Evolutionary conservation across 225 moss, liverwort and hornwort species (phyloP), one percentile per base, ranked within the genome.

Genomic region (Sphagnum contortum): DNA sequence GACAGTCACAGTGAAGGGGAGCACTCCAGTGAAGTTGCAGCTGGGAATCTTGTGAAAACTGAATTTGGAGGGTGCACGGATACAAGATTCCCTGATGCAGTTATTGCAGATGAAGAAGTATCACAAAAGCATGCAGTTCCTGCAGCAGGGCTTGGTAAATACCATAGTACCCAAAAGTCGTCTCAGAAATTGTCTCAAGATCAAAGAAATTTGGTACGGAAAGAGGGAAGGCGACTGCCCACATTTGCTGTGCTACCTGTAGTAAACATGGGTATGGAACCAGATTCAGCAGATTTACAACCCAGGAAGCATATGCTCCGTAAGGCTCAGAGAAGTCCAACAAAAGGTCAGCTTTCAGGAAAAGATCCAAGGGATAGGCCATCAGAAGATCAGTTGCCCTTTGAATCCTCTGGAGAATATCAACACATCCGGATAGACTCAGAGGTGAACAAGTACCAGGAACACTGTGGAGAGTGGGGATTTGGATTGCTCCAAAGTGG

Each of bases 1-100:
- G 91, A 74, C 49, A 80, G 82, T 73, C 66, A 73, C 70, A 79
- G 74, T 49, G 81, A 85, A 70, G 75, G 77, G 48, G 79, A 71
- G 65, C 83, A 76, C 49, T 72, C 75, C 46, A 73, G 74, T 10
- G 72, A 64, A 29, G 29, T 29, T 71, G 71, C 73, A 50, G 48
- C 73, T 61, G 71, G 74, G 59, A 62, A 65, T 66, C 55, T 66
- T 57, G 67, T 58, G 14, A 76, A 74, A 47, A 3, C 9, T 56
- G 48, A 57, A 13, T 10, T 49, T 49, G 8, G 14, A 56, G 8
- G 12, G 7, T 3, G 44, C 50, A 66, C 76, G 57, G 50, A 72
- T 62, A 71, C 71, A 29, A 47, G 76, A 64, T 66, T 61, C 47
- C 73, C 72, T 0, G 75, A 74, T 69, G 71, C 78, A 64, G 78